Evolutionary conservation across 768 basidiomycete genomes (phyloP).

Genomic region (Amanita inopinata): DNA sequence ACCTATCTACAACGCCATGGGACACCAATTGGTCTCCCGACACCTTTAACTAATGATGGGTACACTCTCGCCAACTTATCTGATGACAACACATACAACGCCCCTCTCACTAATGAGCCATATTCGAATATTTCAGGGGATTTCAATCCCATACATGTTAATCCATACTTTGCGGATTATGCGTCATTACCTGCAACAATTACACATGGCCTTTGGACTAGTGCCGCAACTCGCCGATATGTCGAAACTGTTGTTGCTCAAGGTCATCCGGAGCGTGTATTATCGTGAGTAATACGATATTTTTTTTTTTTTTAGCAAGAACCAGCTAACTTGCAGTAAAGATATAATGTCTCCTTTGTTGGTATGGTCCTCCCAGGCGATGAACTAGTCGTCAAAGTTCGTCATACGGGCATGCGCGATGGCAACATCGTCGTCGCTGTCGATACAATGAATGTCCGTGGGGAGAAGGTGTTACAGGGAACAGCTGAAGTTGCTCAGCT

Average conservation of each 20-base stretch:
- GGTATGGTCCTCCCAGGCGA: constrained; percentile 96
- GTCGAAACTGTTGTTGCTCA: constrained; percentile 92
- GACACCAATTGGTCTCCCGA: constrained; percentile 60
- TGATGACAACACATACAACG: constrained; percentile 56
- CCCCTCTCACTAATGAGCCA: constrained; percentile 89
- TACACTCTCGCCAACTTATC: constrained; percentile 70
- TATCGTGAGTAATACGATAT: constrained; percentile 73
- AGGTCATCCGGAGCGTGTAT: constrained; percentile 84
- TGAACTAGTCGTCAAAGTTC: constrained; percentile 76
- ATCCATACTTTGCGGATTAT: constrained; percentile 95
- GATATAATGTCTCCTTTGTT: constrained; percentile 91
- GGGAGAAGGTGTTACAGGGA: constrained; percentile 89
- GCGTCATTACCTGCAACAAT: constrained; percentile 93
- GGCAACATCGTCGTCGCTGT: constrained; percentile 91
- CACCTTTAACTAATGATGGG: constrained; percentile 75
- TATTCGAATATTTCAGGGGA: constrained; percentile 96
- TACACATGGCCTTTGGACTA: constrained; percentile 96
- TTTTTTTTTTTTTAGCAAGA: constrained; percentile 5
- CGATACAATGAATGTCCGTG: constrained; percentile 72
- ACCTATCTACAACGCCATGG: constrained; percentile 93
- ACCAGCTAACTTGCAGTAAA: constrained; percentile 18
- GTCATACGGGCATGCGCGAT: constrained; percentile 84
- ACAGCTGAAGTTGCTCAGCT: constrained; percentile 91
- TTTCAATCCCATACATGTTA: constrained; percentile 98
- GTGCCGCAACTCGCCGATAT: constrained; percentile 86